A percentile compares a stretch with the other conserved stretches of the same genome.
These are phyloP conservation scores for Dalechampia spathulata DNA, from an alignment of 441 rosid genomes.

Conservation along the genomic window DNA sequence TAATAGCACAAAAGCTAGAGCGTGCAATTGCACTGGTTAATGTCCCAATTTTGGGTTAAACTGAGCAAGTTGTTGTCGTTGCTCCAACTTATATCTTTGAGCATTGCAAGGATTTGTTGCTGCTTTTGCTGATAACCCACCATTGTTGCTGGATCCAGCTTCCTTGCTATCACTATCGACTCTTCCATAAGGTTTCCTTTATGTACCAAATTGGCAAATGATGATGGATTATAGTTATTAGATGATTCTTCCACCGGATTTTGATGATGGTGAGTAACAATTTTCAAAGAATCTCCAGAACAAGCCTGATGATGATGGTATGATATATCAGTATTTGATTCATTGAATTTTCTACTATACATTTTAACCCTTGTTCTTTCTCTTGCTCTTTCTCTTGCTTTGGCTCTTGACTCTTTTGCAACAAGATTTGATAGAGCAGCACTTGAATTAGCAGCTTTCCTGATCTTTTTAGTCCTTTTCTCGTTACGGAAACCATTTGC, in stretches of 20 bases:
- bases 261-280: constrained; percentile 16
- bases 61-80: constrained; percentile 25
- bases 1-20: constrained; percentile 27
- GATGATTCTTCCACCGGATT: constrained; percentile 16
- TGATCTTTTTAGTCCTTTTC: constrained; percentile 21
- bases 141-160: constrained; percentile 19
- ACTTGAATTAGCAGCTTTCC: constrained; percentile 6
- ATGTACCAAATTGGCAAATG: constrained; percentile 5
- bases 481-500: constrained; percentile 12
- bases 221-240: not conserved
- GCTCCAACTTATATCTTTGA: constrained; percentile 22
- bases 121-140: constrained; percentile 27
- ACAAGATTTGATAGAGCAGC: constrained; percentile 10
- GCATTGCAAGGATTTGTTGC: constrained; percentile 26
- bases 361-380: constrained; percentile 43
- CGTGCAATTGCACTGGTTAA: constrained; percentile 31
- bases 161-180: constrained; percentile 24
- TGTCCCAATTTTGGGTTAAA: constrained; percentile 39
- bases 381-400: constrained; percentile 48
- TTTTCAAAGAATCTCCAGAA: constrained; percentile 17
- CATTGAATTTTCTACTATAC: constrained; percentile 13
- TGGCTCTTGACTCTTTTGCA: constrained; percentile 42
- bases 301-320: constrained; percentile 11
- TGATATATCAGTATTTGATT: too few relatives aligned
- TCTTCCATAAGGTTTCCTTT: constrained; percentile 15